Conservation (phyloP, 768 basidiomycete species). For the Podaxis pistillaris region DNA sequence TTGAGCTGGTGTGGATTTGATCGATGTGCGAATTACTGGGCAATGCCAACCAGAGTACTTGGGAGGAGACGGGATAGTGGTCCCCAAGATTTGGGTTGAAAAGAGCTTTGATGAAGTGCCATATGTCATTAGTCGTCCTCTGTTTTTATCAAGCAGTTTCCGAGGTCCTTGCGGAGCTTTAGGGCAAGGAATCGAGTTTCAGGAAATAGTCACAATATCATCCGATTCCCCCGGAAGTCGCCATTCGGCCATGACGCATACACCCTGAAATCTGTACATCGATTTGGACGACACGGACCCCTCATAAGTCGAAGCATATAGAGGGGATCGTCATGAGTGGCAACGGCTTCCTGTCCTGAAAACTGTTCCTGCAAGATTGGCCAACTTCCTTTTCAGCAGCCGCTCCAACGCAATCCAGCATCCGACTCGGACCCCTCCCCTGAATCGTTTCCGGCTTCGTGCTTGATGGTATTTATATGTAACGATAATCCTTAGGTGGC, state of each 20-base stretch:
- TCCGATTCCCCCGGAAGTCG: no score
- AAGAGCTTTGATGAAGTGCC: constrained; percentile 6
- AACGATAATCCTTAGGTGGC: not conserved
- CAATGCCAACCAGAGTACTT: not conserved
- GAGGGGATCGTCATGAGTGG: no score
- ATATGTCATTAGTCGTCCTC: not conserved
- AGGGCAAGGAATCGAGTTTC: not conserved
- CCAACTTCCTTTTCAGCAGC: not conserved
- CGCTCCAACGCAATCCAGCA: not conserved
- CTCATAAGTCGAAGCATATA: no score
- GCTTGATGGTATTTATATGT: not conserved
- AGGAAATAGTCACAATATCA: no score
- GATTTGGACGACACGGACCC: no score
- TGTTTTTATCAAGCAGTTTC: constrained; percentile 4
- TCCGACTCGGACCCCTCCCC: not conserved
- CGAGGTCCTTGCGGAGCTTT: not conserved
- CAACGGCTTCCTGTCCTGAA: no score
- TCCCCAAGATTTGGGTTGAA: not conserved
- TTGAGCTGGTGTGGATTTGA: not conserved
- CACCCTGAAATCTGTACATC: no score
- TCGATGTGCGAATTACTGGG: not conserved
- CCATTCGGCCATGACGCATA: no score
- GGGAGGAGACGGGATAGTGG: not conserved
- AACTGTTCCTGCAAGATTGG: not conserved
- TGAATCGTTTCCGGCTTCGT: not conserved